These are phyloP conservation scores for Bullera alba DNA, from an alignment of 768 basidiomycete genomes.

Conservation along the genomic window DNA sequence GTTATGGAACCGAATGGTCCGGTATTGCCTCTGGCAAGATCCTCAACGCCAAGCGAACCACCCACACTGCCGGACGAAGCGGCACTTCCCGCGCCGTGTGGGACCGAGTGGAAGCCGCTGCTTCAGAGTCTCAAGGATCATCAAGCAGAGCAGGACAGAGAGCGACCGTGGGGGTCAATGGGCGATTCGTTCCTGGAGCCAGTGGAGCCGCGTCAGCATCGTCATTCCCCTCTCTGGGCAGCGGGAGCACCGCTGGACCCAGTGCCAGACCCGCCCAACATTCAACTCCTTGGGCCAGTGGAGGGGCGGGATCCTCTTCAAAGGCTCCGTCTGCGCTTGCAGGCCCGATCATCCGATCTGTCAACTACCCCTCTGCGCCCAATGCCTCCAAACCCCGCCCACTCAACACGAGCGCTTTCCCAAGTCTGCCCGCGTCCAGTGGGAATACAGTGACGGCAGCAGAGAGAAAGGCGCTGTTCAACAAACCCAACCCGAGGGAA, in stretches of 20 bases:
- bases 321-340: slow-evolving; percentile 22
- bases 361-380: slow-evolving; percentile 29
- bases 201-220: slow-evolving; percentile 2
- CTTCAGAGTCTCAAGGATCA: slow-evolving; percentile 44
- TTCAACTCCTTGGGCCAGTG: slow-evolving; percentile 36
- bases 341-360: slow-evolving; percentile 33
- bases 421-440: slow-evolving; percentile 24
- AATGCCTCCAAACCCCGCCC: slow-evolving; percentile 16
- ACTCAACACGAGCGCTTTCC: slow-evolving; percentile 33
- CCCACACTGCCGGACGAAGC: slow-evolving; percentile 53
- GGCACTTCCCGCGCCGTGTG: slow-evolving; percentile 61
- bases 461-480: slow-evolving; percentile 32
- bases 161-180: slow-evolving; percentile 14
- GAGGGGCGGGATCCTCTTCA: slow-evolving; percentile 18
- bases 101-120: slow-evolving; percentile 82
- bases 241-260: not conserved
- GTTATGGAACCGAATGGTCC: slow-evolving; percentile 57
- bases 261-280: slow-evolving; percentile 1
- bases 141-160: slow-evolving; percentile 8
- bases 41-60: slow-evolving; percentile 72
- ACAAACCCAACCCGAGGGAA: slow-evolving; percentile 31
- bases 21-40: slow-evolving; percentile 75
- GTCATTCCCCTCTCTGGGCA: slow-evolving; percentile 35
- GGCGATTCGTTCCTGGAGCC: slow-evolving; percentile 33
- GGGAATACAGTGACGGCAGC: slow-evolving; percentile 7